Percentiles rank a stretch among this genome's conserved stretches.
phyloP scores from a whole-genome alignment of 805 yeast genomes.

The Monosporozyma solicola region DNA sequence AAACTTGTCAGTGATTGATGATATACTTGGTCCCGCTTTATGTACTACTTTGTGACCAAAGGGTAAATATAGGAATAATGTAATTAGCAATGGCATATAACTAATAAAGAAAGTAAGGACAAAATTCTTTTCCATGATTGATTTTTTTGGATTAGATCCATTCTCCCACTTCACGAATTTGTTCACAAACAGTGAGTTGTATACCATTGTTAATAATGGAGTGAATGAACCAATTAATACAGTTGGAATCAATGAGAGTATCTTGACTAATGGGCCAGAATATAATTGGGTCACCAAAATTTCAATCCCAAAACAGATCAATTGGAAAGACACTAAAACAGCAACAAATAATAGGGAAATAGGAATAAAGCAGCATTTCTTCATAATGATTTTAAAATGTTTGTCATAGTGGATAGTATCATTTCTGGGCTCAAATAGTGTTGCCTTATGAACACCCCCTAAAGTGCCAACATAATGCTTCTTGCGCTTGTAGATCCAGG shows the following conservation, averaged over 20 bases:
- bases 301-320: slow-evolving; percentile 65
- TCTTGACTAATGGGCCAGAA: slow-evolving; percentile 61
- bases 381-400: slow-evolving; percentile 29
- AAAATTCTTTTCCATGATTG: slow-evolving; percentile 62
- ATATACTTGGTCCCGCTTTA: neutral
- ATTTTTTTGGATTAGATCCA: slow-evolving; percentile 31
- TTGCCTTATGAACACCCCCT: slow-evolving; percentile 24
- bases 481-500: slow-evolving; percentile 44
- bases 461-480: slow-evolving; percentile 24
- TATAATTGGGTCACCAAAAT: slow-evolving; percentile 81
- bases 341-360: slow-evolving; percentile 48
- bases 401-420: neutral
- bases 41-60: slow-evolving; percentile 64
- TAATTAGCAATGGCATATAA: slow-evolving; percentile 74
- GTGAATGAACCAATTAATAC: slow-evolving; percentile 56
- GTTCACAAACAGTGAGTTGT: slow-evolving; percentile 42
- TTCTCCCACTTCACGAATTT: slow-evolving; percentile 61
- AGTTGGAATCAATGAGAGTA: slow-evolving; percentile 67
- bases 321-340: slow-evolving; percentile 52
- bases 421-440: neutral
- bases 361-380: slow-evolving; percentile 62
- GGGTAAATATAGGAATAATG: slow-evolving; percentile 82
- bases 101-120: slow-evolving; percentile 69
- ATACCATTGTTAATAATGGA: slow-evolving; percentile 58
- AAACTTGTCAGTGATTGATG: neutral